These are phyloP conservation scores for Talaromyces sp. DNA, from an alignment of 2,329 filamentous ascomycete genomes.

Conservation along the genomic window DNA sequence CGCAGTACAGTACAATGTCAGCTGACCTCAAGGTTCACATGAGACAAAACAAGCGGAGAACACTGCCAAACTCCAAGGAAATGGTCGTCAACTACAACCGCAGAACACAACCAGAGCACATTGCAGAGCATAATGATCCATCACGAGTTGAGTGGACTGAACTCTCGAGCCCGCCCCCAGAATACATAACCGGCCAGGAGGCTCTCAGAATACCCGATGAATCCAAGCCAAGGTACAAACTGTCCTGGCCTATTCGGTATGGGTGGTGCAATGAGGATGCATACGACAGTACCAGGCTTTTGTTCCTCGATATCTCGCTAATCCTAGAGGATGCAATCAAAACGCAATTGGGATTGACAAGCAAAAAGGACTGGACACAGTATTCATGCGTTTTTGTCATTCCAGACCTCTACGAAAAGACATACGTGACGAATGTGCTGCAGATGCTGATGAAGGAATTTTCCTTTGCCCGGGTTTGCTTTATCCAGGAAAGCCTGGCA, in stretches of 20 bases:
- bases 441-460: conserved; percentile 85
- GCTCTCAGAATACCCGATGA: conserved; percentile 85
- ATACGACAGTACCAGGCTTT: conserved; percentile 71
- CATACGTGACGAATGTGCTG: conserved; percentile 78
- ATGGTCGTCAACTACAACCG: conserved; percentile 92
- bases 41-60: conserved; percentile 89
- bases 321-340: conserved; percentile 83
- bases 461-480: conserved; percentile 81
- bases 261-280: conserved; percentile 89
- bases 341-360: conserved; percentile 73
- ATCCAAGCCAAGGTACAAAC: conserved; percentile 81
- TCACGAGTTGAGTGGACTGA: conserved; percentile 96
- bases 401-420: conserved; percentile 92
- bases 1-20: conserved; percentile 73
- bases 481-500: conserved; percentile 93
- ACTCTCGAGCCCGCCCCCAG: conserved; percentile 60
- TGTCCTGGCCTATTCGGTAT: conserved; percentile 85
- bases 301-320: conserved; percentile 82
- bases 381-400: conserved; percentile 98
- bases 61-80: conserved; percentile 95
- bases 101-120: conserved; percentile 75
- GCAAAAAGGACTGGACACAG: conserved; percentile 76
- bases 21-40: conserved; percentile 85
- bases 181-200: conserved; percentile 75
- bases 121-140: conserved; percentile 91